Evolutionary conservation across 2,329 filamentous ascomycete genomes (phyloP), one percentile per base, ranked within the genome.

Genomic region (Pseudogymnoascus verrucosus): DNA sequence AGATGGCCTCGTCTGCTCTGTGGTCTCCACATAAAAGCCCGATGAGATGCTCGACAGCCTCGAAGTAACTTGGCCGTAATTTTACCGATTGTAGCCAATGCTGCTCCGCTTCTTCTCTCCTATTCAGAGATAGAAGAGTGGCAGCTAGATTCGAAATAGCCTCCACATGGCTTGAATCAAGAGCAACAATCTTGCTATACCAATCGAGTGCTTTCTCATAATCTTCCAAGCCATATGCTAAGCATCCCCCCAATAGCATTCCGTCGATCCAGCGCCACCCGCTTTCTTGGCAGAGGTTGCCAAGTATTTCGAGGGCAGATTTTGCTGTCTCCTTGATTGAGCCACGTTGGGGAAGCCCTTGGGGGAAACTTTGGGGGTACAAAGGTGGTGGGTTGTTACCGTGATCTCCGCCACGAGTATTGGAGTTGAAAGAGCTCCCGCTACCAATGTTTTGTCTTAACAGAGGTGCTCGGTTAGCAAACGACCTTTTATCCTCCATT

Each of bases 41-140:
- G 31, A 98, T 90, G 1, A 99, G 82, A 78, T 98, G 93, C 74
- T 99, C 95, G 2, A 95, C 91, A 6, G 95, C 93, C 77, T 99
- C 95, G 64, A 99, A 89, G 76, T 96, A 96, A 72, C 87, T 89
- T 0, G 95, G 95, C 7, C 90, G 87, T 64, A 90, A 79, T 71
- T 87, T 89, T 26, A 98, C 86, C n/a, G 92, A 92, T 65, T 84
- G 85, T 67, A 89, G 80, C 95, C 95, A 99, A 71, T 92, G 84
- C 64, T 86, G 82, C 72, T 96, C 89, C 5, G 95, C 95, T 71
- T 98, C 93, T 59, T 89, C 83, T 64, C 89, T 89, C 65, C 89
- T 87, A 65, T 91, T 87, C 8, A 98, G 82, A 64, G 92, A 92
- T 68, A 96, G 87, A 23, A 96, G 79, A 1, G 93, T 92, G 21